A percentile compares a stretch with the other conserved stretches of the same genome.
phyloP scores from a whole-genome alignment of 768 basidiomycete genomes.

The Lentinus brumalis region DNA sequence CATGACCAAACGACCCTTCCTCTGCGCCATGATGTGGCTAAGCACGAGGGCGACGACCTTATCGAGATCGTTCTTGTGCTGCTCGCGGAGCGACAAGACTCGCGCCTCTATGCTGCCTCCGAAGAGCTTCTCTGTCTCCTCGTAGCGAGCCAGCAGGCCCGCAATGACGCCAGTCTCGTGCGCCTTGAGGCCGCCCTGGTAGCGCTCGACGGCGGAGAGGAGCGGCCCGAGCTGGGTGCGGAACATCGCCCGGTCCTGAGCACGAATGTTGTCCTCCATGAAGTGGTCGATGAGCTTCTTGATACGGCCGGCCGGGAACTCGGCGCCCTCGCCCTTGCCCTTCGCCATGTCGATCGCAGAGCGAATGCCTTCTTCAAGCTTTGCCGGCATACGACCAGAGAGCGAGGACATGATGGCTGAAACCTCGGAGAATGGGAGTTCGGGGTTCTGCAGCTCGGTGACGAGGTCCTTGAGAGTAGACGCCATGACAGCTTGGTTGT shows the following conservation, averaged over 20 bases:
- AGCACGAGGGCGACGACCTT: slow-evolving; percentile 84
- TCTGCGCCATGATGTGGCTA: slow-evolving; percentile 93
- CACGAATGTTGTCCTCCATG: slow-evolving; percentile 75
- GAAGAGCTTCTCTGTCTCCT: slow-evolving; percentile 87
- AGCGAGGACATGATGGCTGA: slow-evolving; percentile 82
- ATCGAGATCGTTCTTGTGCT: slow-evolving; percentile 91
- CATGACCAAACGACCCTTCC: slow-evolving; percentile 88
- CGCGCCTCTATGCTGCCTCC: slow-evolving; percentile 93
- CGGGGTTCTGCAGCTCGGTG: slow-evolving; percentile 76
- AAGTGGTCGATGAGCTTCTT: slow-evolving; percentile 87
- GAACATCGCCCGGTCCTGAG: slow-evolving; percentile 82
- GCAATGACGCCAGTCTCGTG: slow-evolving; percentile 85
- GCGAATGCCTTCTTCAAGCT: slow-evolving; percentile 87
- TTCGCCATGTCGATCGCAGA: slow-evolving; percentile 75
- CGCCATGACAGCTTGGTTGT: slow-evolving; percentile 91
- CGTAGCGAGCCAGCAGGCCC: slow-evolving; percentile 74
- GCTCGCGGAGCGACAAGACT: slow-evolving; percentile 86
- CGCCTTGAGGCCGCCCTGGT: slow-evolving; percentile 78
- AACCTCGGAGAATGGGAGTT: slow-evolving; percentile 87
- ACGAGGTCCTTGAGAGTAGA: slow-evolving; percentile 86
- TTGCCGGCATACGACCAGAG: slow-evolving; percentile 90
- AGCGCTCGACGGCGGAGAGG: slow-evolving; percentile 76
- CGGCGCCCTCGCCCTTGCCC: slow-evolving; percentile 68
- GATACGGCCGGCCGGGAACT: slow-evolving; percentile 89
- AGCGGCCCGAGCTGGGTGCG: slow-evolving; percentile 69